Conservation (phyloP, 352 stramenopile genomes). For the Pythium aristosporum region DNA sequence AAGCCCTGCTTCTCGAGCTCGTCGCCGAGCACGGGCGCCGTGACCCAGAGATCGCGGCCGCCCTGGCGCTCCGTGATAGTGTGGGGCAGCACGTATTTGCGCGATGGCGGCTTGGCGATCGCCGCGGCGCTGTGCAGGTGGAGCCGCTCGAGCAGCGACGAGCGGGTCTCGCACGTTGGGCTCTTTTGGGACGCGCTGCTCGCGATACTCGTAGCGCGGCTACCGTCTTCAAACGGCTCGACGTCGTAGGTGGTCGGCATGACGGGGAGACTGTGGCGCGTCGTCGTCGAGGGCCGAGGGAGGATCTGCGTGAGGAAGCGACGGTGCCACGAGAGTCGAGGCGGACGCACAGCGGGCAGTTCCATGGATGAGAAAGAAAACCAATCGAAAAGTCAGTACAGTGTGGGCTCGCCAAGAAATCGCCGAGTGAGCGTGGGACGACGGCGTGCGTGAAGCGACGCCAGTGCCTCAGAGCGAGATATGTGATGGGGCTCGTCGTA, state of each 20-base stretch:
- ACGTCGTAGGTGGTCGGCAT: neutral
- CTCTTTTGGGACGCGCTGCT: slow-evolving; percentile 17
- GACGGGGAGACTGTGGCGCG: slow-evolving; percentile 10
- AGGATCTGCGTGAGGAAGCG: slow-evolving; percentile 23
- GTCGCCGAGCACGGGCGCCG: slow-evolving; percentile 64
- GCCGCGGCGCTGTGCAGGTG: slow-evolving; percentile 14
- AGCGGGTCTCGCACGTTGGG: slow-evolving; percentile 1
- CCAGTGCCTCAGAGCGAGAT: neutral
- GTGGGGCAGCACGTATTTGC: slow-evolving; percentile 51
- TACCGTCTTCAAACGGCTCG: neutral
- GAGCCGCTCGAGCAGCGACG: slow-evolving; percentile 20
- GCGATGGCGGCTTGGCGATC: slow-evolving; percentile 20
- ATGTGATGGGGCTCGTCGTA: neutral
- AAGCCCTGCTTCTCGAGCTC: slow-evolving; percentile 77
- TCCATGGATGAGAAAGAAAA: slow-evolving; percentile 21
- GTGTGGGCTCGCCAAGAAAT: slow-evolving; percentile 15
- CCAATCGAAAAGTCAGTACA: slow-evolving; percentile 16
- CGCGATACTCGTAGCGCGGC: slow-evolving; percentile 22
- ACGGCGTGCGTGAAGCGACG: neutral
- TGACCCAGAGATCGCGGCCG: slow-evolving; percentile 71
- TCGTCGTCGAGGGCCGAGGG: neutral
- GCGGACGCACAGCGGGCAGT: slow-evolving; percentile 29
- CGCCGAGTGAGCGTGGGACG: slow-evolving; percentile 5
- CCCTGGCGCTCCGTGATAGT: slow-evolving; percentile 77
- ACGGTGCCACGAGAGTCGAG: slow-evolving; percentile 27